A percentile compares a stretch with the other conserved stretches of the same genome.
These are phyloP conservation scores for Cercophora sp. DNA, from an alignment of 495 filamentous ascomycete genomes.

Conservation along the genomic window DNA sequence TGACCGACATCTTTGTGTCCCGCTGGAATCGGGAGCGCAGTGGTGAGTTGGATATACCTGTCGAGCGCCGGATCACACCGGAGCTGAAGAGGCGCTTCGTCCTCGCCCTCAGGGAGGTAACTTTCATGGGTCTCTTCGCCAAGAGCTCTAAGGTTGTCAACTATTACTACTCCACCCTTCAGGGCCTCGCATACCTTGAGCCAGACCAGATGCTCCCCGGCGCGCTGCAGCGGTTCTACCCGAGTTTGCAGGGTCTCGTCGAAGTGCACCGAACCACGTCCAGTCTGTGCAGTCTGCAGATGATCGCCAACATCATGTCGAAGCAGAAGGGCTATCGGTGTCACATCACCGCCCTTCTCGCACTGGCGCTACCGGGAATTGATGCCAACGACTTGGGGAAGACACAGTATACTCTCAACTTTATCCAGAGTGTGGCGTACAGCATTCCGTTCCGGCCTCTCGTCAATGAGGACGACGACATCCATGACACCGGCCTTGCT, in stretches of 20 bases:
- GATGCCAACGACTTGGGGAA: slow-evolving; percentile 98
- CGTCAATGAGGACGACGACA: slow-evolving; percentile 61
- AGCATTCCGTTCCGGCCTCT: slow-evolving; percentile 88
- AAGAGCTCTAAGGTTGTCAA: slow-evolving; percentile 89
- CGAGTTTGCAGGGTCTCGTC: slow-evolving; percentile 90
- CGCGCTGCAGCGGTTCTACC: slow-evolving; percentile 92
- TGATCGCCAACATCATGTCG: slow-evolving; percentile 83
- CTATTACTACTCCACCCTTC: slow-evolving; percentile 84
- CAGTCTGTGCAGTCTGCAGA: slow-evolving; percentile 83
- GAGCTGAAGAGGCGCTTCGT: slow-evolving; percentile 87
- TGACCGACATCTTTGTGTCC: slow-evolving; percentile 95
- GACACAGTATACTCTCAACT: slow-evolving; percentile 87
- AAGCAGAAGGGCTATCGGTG: slow-evolving; percentile 90
- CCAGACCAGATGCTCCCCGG: slow-evolving; percentile 91
- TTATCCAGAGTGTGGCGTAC: slow-evolving; percentile 91
- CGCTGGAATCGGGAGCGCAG: slow-evolving; percentile 93
- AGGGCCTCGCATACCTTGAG: slow-evolving; percentile 84
- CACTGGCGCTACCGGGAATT: slow-evolving; percentile 88
- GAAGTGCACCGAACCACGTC: slow-evolving; percentile 97
- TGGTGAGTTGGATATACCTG: slow-evolving; percentile 81
- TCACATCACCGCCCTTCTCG: slow-evolving; percentile 87
- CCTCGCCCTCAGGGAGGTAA: slow-evolving; percentile 81
- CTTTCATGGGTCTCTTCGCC: slow-evolving; percentile 97
- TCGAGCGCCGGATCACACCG: slow-evolving; percentile 72
- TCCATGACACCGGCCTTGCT: slow-evolving; percentile 74